These are phyloP conservation scores for Kwoniella mangroviensis DNA, from an alignment of 768 basidiomycete species.

Conservation along the genomic window DNA sequence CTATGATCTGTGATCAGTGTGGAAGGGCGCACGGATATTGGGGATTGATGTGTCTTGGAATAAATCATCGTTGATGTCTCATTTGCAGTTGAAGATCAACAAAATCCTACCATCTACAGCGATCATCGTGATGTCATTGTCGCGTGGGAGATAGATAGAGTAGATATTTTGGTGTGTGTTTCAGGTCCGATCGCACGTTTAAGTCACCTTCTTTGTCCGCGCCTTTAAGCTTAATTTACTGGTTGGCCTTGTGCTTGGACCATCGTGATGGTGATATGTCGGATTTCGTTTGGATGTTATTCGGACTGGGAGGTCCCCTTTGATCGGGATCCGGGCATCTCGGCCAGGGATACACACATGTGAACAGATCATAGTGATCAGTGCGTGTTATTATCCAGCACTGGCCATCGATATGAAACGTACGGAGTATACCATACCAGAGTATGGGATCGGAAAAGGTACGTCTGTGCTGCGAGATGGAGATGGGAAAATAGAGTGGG, in stretches of 20 bases:
- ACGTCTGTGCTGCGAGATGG: background rate
- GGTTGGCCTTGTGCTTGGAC: too few species aligned
- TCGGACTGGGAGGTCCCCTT: background rate
- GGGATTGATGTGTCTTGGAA: background rate
- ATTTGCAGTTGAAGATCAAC: background rate
- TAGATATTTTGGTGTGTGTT: conserved; percentile 2
- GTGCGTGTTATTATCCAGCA: background rate
- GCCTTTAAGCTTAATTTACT: background rate
- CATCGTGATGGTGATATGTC: too few species aligned
- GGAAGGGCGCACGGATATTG: background rate
- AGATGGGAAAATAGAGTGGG: background rate
- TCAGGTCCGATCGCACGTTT: conserved; percentile 6
- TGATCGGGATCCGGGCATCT: background rate
- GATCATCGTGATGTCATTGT: conserved; percentile 10
- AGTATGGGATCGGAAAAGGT: background rate
- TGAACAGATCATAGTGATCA: background rate
- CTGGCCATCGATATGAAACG: conserved; percentile 3
- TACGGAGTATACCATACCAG: background rate
- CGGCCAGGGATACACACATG: background rate
- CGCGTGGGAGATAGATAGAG: conserved; percentile 5
- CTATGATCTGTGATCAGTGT: background rate
- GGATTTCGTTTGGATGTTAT: background rate
- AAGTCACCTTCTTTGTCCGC: background rate
- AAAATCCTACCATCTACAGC: background rate
- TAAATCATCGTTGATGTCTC: background rate